These are phyloP conservation scores for Miscanthus lutarioriparius DNA, from an alignment of 176 grass and related monocot species.

Conservation along the genomic window DNA sequence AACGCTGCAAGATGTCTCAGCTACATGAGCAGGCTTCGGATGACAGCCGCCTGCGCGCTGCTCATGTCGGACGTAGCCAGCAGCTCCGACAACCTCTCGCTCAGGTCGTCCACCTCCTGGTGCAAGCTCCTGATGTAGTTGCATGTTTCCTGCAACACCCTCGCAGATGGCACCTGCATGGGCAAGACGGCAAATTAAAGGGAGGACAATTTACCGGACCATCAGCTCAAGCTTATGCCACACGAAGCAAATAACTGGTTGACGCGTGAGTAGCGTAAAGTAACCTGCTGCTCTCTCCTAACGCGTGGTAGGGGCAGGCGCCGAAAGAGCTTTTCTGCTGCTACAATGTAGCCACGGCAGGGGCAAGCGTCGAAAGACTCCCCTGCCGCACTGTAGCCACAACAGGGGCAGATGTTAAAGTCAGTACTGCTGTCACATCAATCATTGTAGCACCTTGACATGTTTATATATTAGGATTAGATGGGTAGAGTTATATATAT, in stretches of 20 bases:
- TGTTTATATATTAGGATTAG: too few relatives aligned
- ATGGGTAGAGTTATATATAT: too few relatives aligned
- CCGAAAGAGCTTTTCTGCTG: too few relatives aligned
- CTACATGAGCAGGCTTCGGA: slow-evolving; percentile 90
- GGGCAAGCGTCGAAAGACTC: too few relatives aligned
- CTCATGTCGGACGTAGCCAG: slow-evolving; percentile 72
- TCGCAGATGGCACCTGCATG: slow-evolving; percentile 65
- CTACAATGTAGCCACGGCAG: too few relatives aligned
- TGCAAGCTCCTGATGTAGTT: slow-evolving; percentile 85
- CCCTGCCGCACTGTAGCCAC: too few relatives aligned
- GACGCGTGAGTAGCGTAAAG: not conserved
- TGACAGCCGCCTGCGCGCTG: slow-evolving; percentile 75
- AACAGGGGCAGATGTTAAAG: too few relatives aligned
- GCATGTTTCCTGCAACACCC: slow-evolving; percentile 92
- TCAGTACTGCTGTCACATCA: too few relatives aligned
- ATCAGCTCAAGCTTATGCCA: not conserved
- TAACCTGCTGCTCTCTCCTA: too few relatives aligned
- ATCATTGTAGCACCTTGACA: too few relatives aligned
- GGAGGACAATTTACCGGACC: not conserved
- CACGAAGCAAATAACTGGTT: not conserved
- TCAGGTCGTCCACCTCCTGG: slow-evolving; percentile 76
- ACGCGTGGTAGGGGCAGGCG: too few relatives aligned
- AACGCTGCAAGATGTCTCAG: not conserved
- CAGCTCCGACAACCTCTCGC: slow-evolving; percentile 82
- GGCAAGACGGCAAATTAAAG: not conserved